Evolutionary conservation across 228 moss, liverwort and hornwort genomes (phyloP).

Genomic region (Sphagnum fallax): DNA sequence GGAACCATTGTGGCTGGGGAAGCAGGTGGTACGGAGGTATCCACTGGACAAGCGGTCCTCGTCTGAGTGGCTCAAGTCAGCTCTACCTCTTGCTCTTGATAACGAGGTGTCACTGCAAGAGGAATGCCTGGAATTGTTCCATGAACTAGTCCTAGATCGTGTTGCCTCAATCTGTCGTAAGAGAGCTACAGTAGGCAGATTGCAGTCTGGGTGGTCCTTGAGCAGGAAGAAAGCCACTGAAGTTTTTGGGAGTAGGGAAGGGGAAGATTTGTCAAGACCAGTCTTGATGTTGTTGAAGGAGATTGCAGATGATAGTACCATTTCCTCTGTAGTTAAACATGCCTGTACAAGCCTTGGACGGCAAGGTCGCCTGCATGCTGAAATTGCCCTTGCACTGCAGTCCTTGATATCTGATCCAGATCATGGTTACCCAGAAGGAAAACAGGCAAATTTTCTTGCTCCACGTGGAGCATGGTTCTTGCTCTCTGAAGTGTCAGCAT

Average conservation of each 20-base stretch:
- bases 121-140: slow-evolving; percentile 38
- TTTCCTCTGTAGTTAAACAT: slow-evolving; percentile 38
- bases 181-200: slow-evolving; percentile 16
- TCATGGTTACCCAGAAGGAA: slow-evolving; percentile 5
- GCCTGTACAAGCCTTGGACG: slow-evolving; percentile 37
- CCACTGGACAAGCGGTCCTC: slow-evolving; percentile 27
- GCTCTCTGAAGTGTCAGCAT: slow-evolving; percentile 49
- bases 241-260: slow-evolving; percentile 1
- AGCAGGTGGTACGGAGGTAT: slow-evolving; percentile 37
- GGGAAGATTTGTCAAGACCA: slow-evolving; percentile 20
- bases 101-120: slow-evolving; percentile 50
- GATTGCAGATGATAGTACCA: slow-evolving; percentile 37
- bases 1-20: slow-evolving; percentile 1
- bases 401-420: slow-evolving; percentile 24
- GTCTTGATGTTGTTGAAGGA: slow-evolving; percentile 27
- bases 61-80: slow-evolving; percentile 44
- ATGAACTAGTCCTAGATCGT: slow-evolving; percentile 47
- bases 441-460: neutral
- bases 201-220: neutral
- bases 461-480: slow-evolving; percentile 52
- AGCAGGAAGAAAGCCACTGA: slow-evolving; percentile 1
- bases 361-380: slow-evolving; percentile 35
- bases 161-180: slow-evolving; percentile 23
- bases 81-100: slow-evolving; percentile 49
- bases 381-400: slow-evolving; percentile 45